phyloP scores from a whole-genome alignment of 75 land plant genomes.

The Gnetum montanum region DNA sequence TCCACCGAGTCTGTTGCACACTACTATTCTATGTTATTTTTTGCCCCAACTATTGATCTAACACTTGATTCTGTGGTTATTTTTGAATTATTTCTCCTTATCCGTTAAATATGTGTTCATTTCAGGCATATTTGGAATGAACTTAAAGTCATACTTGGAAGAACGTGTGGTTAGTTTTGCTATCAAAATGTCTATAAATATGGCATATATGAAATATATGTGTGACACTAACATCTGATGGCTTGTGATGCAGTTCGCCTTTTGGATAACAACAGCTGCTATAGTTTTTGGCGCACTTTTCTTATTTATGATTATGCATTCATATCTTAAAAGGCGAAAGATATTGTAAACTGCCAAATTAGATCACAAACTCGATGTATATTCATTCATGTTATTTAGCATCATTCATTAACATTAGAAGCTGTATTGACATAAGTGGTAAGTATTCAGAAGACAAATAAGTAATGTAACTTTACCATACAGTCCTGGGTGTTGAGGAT shows the following conservation, averaged over 20 bases:
- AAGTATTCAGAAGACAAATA: too few species aligned
- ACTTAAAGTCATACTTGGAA: constrained; percentile 89
- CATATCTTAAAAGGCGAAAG: constrained; percentile 59
- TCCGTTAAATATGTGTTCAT: not conserved
- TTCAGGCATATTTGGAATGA: constrained; percentile 99
- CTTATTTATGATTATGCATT: constrained; percentile 68
- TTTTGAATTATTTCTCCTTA: not conserved
- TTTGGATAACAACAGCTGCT: constrained; percentile 87
- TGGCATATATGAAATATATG: not conserved
- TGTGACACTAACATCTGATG: too few species aligned
- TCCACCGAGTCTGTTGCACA: not conserved
- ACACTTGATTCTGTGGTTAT: not conserved
- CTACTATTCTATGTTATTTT: not conserved
- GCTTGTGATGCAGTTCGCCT: constrained; percentile 74
- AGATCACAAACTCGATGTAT: not conserved
- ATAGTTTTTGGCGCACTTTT: constrained; percentile 76
- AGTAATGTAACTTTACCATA: too few species aligned
- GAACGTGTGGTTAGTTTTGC: constrained; percentile 55
- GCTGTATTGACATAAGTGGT: too few species aligned
- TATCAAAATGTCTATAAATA: not conserved
- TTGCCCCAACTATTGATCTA: not conserved
- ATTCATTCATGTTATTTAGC: too few species aligned
- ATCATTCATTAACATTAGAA: too few species aligned
- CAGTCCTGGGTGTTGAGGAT: too few species aligned
- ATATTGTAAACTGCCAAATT: constrained; percentile 34